A percentile compares a stretch with the other conserved stretches of the same genome.
Evolutionary conservation across 2,329 filamentous ascomycete genomes (phyloP).

Genomic region (Rachicladosporium sp.): DNA sequence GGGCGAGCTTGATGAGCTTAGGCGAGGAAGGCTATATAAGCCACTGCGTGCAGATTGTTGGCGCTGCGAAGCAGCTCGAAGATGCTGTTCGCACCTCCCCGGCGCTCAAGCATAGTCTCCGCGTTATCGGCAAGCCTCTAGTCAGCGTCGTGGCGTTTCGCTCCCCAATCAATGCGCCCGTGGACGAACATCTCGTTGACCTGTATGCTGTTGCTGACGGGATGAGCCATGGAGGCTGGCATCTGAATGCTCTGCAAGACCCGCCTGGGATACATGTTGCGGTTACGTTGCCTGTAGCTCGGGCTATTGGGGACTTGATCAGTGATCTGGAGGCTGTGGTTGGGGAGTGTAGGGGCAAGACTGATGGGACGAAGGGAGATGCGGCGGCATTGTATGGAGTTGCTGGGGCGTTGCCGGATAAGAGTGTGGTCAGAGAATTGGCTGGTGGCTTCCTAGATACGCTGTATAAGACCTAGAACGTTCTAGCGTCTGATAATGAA

Average conservation of each 20-base stretch:
- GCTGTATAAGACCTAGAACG: slow-evolving; percentile 63
- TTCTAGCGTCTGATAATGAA: too few relatives aligned
- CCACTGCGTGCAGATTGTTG: slow-evolving; percentile 78
- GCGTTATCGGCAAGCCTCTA: slow-evolving; percentile 70
- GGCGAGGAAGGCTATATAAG: slow-evolving; percentile 82
- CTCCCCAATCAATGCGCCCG: slow-evolving; percentile 28
- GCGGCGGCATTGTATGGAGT: slow-evolving; percentile 87
- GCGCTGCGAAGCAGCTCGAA: slow-evolving; percentile 70
- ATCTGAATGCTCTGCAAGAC: slow-evolving; percentile 84
- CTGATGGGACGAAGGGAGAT: slow-evolving; percentile 54
- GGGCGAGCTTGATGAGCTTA: slow-evolving; percentile 80
- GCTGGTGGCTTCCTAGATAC: slow-evolving; percentile 87
- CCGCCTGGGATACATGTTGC: slow-evolving; percentile 90
- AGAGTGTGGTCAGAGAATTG: slow-evolving; percentile 83
- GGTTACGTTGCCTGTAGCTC: slow-evolving; percentile 75
- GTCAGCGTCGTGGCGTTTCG: slow-evolving; percentile 86
- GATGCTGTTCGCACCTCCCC: slow-evolving; percentile 60
- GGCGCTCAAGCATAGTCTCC: slow-evolving; percentile 57
- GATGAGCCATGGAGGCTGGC: slow-evolving; percentile 79
- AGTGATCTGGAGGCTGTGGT: slow-evolving; percentile 51
- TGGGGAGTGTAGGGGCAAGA: slow-evolving; percentile 64
- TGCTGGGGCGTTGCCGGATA: slow-evolving; percentile 87
- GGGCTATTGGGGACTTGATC: slow-evolving; percentile 68
- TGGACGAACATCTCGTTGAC: slow-evolving; percentile 51
- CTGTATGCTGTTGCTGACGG: slow-evolving; percentile 90